Evolutionary conservation across 345 rosid genomes (phyloP).

Genomic region (Ceriops tagal): DNA sequence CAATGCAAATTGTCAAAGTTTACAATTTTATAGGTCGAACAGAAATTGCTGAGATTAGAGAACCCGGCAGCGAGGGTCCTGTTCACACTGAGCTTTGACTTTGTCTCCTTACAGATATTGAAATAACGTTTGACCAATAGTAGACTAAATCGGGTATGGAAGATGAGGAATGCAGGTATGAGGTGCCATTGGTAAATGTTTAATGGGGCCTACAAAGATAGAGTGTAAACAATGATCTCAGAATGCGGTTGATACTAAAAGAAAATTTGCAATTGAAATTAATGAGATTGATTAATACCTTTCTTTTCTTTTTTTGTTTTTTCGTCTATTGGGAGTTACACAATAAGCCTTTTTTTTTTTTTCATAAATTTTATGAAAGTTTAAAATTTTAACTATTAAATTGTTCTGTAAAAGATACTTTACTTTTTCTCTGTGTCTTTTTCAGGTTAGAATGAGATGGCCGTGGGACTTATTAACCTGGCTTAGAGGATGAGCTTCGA

Average conservation of each 20-base stretch:
- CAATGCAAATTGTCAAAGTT: not conserved
- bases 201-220: not conserved
- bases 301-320: no score
- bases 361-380: no score
- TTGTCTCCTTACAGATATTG: not conserved
- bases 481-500: no score
- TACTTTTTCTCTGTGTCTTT: no score
- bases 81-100: conserved; percentile 62
- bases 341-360: no score
- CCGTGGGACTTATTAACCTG: no score
- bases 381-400: no score
- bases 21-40: not conserved
- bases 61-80: conserved; percentile 24
- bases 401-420: no score
- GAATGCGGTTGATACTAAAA: not conserved
- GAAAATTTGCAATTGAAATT: not conserved
- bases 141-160: not conserved
- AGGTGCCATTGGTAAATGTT: not conserved
- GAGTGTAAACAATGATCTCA: not conserved
- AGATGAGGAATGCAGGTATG: not conserved
- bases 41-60: conserved; percentile 11
- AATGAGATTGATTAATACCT: not conserved
- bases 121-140: no score
- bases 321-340: no score
- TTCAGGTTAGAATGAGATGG: no score